These are phyloP conservation scores for Nemania sp. DNA, from an alignment of 2,329 filamentous ascomycete genomes.

Conservation along the genomic window DNA sequence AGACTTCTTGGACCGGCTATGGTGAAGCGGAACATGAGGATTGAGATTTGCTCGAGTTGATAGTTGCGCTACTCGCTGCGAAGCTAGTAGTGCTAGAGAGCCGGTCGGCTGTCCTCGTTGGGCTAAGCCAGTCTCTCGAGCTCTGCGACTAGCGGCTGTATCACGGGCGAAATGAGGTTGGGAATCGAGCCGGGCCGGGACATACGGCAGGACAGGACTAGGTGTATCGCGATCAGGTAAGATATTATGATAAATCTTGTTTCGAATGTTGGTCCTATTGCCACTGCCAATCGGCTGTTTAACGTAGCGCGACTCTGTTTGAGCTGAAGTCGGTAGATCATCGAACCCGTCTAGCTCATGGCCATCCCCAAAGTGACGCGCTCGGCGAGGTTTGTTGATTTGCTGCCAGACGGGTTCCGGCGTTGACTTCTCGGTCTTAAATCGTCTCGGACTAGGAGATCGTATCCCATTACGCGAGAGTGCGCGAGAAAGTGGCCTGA, in stretches of 20 bases:
- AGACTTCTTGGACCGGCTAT: slow-evolving; percentile 58
- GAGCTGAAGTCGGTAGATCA: slow-evolving; percentile 85
- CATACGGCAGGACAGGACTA: slow-evolving; percentile 56
- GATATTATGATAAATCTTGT: slow-evolving; percentile 59
- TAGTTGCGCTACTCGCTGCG: slow-evolving; percentile 58
- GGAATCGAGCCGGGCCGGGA: slow-evolving; percentile 60
- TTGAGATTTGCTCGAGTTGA: slow-evolving; percentile 53
- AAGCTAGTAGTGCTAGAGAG: slow-evolving; percentile 56
- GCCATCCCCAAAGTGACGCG: slow-evolving; percentile 84
- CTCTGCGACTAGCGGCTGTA: slow-evolving; percentile 66
- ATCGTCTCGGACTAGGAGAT: slow-evolving; percentile 62
- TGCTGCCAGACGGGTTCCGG: slow-evolving; percentile 62
- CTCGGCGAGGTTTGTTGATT: slow-evolving; percentile 71
- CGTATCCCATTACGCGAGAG: slow-evolving; percentile 62
- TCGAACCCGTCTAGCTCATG: slow-evolving; percentile 92
- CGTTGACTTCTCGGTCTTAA: slow-evolving; percentile 46
- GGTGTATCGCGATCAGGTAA: slow-evolving; percentile 57
- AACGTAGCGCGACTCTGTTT: slow-evolving; percentile 78
- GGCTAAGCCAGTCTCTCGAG: slow-evolving; percentile 63
- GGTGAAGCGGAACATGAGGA: slow-evolving; percentile 48
- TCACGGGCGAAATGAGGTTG: slow-evolving; percentile 67
- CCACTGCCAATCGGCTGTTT: slow-evolving; percentile 75
- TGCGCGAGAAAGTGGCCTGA: slow-evolving; percentile 59
- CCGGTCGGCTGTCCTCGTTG: slow-evolving; percentile 60
- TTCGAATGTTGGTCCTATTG: slow-evolving; percentile 64